phyloP scores from a whole-genome alignment of 1,139 yeast genomes.

The Hyphopichia pseudoburtonii region DNA sequence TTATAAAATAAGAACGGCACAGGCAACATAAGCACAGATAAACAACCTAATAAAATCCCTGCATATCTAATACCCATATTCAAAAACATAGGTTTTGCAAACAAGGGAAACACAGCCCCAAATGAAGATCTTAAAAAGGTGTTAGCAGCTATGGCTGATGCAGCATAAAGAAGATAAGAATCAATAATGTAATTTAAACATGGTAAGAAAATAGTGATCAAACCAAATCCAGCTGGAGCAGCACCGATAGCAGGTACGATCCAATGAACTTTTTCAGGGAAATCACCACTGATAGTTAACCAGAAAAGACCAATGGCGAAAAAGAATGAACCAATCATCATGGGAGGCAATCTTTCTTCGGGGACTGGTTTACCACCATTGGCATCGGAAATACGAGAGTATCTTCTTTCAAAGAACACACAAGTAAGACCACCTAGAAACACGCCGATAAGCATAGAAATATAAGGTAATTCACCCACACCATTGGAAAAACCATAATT shows the following conservation, averaged over 20 bases:
- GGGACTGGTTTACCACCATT: constrained; percentile 68
- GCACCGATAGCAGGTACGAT: constrained; percentile 82
- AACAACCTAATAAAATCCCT: constrained; percentile 69
- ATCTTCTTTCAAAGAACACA: constrained; percentile 28
- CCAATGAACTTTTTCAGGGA: constrained; percentile 70
- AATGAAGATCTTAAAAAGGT: constrained; percentile 68
- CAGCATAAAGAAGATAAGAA: constrained; percentile 75
- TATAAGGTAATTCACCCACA: constrained; percentile 61
- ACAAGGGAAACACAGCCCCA: constrained; percentile 53
- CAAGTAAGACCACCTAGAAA: constrained; percentile 51
- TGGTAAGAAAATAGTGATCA: constrained; percentile 74
- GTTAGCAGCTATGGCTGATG: constrained; percentile 88
- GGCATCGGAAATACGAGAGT: constrained; percentile 21
- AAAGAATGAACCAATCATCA: constrained; percentile 65
- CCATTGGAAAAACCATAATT: constrained; percentile 58
- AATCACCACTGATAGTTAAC: constrained; percentile 86
- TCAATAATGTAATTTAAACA: constrained; percentile 81
- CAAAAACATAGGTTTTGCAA: constrained; percentile 66
- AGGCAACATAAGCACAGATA: constrained; percentile 62
- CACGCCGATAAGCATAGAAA: constrained; percentile 62
- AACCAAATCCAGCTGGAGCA: constrained; percentile 69
- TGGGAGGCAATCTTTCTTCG: constrained; percentile 74
- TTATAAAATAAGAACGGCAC: constrained; percentile 73
- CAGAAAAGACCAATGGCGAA: constrained; percentile 81
- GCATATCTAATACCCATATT: constrained; percentile 83